Base-by-base conservation (phyloP, 176 grass and related monocot species). In the Bromus sterilis region DNA sequence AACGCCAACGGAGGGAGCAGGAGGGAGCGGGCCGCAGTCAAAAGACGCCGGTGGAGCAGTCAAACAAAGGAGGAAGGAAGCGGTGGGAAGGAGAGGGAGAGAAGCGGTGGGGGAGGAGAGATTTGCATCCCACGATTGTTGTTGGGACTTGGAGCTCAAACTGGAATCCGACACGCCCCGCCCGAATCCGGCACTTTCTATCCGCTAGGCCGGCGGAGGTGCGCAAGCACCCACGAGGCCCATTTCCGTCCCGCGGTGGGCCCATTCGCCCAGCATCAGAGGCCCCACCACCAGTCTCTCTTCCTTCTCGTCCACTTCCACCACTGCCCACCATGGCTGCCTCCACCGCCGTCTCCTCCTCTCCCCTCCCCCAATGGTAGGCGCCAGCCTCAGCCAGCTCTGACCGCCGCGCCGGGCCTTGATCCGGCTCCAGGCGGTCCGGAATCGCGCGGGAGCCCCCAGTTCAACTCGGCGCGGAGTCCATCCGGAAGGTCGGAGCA, bases 231-330 rank as follows among this genome's bases (percentile, higher is more conserved):
- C n/a, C 14, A n/a, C n/a, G n/a, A 57, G 74, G 74, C 51, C 51
- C 33, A 39, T 76, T 57, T 76, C 32, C 33, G 15, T 5, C 33
- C 18, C 3, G 0, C 1, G 11, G 60, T 66, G 60, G 77, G 60
- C 77, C 60, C 61, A 35, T 25, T 66, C 60, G 77, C 60, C 60
- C 77, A 66, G 30, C 37, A 79, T 66, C 62, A 79, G 11, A 41
- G 48, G 20, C 69, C 53, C 26, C 7, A 7, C 40, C 40, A 63
- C 9, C 59, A 34, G 29, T 78, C 43, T 78, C 43, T 78, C 48
- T 55, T 75, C 13, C 72, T 73, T 46, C 68, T 72, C 40, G 24
- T 46, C 24, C 40, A 72, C 40, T 72, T 42, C 40, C 68, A 71
- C 60, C 33, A n/a, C n/a, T n/a, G n/a, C 6, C 60, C 61, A 23